Base-by-base conservation (phyloP, 1,139 yeast species). In the Zygotorulaspora mrakii region DNA sequence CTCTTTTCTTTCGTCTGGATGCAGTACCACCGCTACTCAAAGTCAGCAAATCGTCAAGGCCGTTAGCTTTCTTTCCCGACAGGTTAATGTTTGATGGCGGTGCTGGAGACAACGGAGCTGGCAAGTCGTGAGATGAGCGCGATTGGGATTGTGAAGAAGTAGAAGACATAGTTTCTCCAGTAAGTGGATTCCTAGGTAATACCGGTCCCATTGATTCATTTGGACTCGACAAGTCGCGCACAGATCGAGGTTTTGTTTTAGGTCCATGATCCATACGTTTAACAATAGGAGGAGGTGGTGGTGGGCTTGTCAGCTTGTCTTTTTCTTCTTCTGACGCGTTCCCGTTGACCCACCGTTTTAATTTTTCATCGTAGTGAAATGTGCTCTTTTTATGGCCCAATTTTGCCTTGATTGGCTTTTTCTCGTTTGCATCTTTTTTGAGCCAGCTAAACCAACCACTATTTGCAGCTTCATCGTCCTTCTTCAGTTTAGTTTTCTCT, bases 341-440 rank as follows among this genome's bases (percentile, higher is more conserved):
- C 45, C 77, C 78, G 57, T 86, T 82, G 39, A 91, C 78, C 96
- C 96, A 91, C 56, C 95, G 74, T 58, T 83, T 82, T 56, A 85
- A 74, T 46, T 82, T 78, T 54, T 86, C 94, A 64, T 89, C 96
- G 59, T 79, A 94, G 53, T 77, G 77, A 55, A 91, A 82, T 26
- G 76, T 70, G 21, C 45, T 43, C 56, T 73, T 83, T 48, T 79
- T 76, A 43, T 84, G 88, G 7, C 98, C 98, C 47, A 91, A 67
- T 54, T 91, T 88, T 23, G 96, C 97, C 52, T 77, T 76, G 45
- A 79, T 73, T 1, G 94, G 85, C 57, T 83, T 85, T 30, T 84
- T 82, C 42, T 77, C 81, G 35, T 79, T 81, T 39, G 77, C 76
- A 30, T 62, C 70, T 35, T 66, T 64, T 40, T 67, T 65, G 35